phyloP scores from a whole-genome alignment of 1,284 basidiomycete species.

The Naganishia albida region DNA sequence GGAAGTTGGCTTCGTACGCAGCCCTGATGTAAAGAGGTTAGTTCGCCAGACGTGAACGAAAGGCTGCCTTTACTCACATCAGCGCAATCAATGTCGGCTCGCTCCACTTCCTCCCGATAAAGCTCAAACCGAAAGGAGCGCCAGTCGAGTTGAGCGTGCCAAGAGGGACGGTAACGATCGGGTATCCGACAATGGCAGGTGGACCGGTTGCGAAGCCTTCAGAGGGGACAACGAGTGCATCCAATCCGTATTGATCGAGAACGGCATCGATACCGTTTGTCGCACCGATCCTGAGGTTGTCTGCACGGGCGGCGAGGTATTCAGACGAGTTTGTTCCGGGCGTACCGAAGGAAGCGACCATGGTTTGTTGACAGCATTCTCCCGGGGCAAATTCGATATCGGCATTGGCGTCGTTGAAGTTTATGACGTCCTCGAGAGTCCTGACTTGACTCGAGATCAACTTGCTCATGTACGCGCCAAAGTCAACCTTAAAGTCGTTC shows the following conservation, averaged over 20 bases:
- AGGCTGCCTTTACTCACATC: constrained; percentile 24
- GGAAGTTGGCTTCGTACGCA: constrained; percentile 20
- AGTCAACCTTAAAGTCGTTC: constrained; percentile 38
- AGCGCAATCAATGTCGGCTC: constrained; percentile 36
- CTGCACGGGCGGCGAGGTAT: constrained; percentile 33
- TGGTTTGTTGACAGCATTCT: constrained; percentile 36
- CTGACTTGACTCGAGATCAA: constrained; percentile 22
- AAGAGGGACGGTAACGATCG: constrained; percentile 37
- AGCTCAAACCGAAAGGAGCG: constrained; percentile 38
- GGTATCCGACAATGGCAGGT: constrained; percentile 35
- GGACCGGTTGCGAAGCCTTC: constrained; percentile 32
- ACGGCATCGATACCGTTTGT: constrained; percentile 36
- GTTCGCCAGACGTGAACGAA: too few relatives aligned
- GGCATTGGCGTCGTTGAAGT: constrained; percentile 23
- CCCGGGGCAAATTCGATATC: constrained; percentile 35
- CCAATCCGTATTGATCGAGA: constrained; percentile 35
- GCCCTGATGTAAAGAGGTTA: background rate
- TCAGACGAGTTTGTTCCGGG: constrained; percentile 7
- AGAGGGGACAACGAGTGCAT: constrained; percentile 35
- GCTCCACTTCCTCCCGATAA: constrained; percentile 37
- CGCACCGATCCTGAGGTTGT: constrained; percentile 29
- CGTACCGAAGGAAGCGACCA: constrained; percentile 32
- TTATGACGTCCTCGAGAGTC: constrained; percentile 23
- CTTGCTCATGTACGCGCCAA: constrained; percentile 25
- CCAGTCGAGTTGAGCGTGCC: constrained; percentile 34